A percentile compares a stretch with the other conserved stretches of the same genome.
These are phyloP conservation scores for Lagenidium sp. DNA, from an alignment of 352 stramenopile species.

Conservation along the genomic window DNA sequence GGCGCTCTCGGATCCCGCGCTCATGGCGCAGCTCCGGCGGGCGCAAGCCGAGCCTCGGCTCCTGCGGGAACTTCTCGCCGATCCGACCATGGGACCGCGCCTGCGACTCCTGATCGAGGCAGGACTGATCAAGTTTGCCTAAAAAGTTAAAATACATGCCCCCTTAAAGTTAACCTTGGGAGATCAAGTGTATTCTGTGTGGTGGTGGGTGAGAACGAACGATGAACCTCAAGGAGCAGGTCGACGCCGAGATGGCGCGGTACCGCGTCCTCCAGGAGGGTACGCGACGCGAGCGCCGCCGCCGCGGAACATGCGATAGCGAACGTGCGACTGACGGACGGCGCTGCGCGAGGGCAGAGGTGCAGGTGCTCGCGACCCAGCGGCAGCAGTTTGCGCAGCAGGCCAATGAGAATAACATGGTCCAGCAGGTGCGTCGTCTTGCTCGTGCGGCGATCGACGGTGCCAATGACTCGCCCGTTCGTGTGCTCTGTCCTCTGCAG, in stretches of 20 bases:
- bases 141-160: background rate
- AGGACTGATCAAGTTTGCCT: constrained; percentile 47
- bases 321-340: no score
- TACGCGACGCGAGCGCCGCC: constrained; percentile 11
- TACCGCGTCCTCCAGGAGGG: constrained; percentile 91
- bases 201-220: constrained; percentile 2
- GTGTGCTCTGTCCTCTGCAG: constrained; percentile 5
- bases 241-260: constrained; percentile 83
- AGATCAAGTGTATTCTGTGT: background rate
- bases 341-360: no score
- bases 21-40: constrained; percentile 46
- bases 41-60: constrained; percentile 28
- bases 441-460: background rate
- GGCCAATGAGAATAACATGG: constrained; percentile 95
- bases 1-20: constrained; percentile 37
- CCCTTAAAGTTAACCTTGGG: background rate
- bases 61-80: constrained; percentile 29
- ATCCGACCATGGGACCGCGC: constrained; percentile 37
- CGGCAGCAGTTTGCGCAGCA: constrained; percentile 90
- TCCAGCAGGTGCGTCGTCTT: constrained; percentile 58
- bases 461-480: background rate
- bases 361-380: constrained; percentile 77
- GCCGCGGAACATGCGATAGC: background rate
- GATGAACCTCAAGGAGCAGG: constrained; percentile 53
- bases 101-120: constrained; percentile 42